Conservation (phyloP, 495 filamentous ascomycete species). For the Acidomyces sp. region DNA sequence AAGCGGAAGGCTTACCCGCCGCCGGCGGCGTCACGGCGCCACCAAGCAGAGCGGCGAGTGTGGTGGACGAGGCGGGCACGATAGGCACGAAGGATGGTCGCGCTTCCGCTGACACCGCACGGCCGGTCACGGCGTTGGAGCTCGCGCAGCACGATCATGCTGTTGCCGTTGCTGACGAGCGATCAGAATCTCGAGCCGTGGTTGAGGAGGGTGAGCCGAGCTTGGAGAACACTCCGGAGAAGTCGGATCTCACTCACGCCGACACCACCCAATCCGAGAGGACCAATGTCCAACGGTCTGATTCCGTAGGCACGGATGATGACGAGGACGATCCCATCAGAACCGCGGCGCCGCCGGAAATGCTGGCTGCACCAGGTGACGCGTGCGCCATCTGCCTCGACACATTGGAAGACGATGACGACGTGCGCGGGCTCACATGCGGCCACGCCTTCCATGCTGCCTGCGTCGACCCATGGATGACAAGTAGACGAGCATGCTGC, state of each 20-base stretch:
- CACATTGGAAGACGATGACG: slow-evolving; percentile 83
- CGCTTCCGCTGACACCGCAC: slow-evolving; percentile 21
- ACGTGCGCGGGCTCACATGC: slow-evolving; percentile 84
- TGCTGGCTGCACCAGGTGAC: slow-evolving; percentile 78
- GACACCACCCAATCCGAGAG: slow-evolving; percentile 1
- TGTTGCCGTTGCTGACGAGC: slow-evolving; percentile 5
- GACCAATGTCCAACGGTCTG: slow-evolving; percentile 1
- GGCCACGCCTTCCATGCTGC: slow-evolving; percentile 92
- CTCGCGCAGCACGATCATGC: slow-evolving; percentile 22
- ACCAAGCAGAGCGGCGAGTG: slow-evolving; percentile 48
- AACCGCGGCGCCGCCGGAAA: slow-evolving; percentile 65
- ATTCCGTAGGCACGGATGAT: slow-evolving; percentile 42
- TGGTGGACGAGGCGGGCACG: slow-evolving; percentile 43
- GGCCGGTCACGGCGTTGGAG: slow-evolving; percentile 20
- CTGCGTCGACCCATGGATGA: slow-evolving; percentile 95
- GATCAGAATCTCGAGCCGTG: slow-evolving; percentile 4
- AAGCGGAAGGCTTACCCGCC: slow-evolving; percentile 68
- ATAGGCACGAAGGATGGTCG: slow-evolving; percentile 29
- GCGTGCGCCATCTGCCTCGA: slow-evolving; percentile 96
- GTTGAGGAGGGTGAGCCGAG: slow-evolving; percentile 8
- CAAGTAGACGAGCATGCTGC: slow-evolving; percentile 82
- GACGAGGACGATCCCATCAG: slow-evolving; percentile 82
- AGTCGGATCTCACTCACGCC: slow-evolving; percentile 11
- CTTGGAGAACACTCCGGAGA: slow-evolving; percentile 12
- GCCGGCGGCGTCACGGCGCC: slow-evolving; percentile 74